Conservation (phyloP, 129 eudicot species). For the Rutidosis leptorrhynchoides region DNA sequence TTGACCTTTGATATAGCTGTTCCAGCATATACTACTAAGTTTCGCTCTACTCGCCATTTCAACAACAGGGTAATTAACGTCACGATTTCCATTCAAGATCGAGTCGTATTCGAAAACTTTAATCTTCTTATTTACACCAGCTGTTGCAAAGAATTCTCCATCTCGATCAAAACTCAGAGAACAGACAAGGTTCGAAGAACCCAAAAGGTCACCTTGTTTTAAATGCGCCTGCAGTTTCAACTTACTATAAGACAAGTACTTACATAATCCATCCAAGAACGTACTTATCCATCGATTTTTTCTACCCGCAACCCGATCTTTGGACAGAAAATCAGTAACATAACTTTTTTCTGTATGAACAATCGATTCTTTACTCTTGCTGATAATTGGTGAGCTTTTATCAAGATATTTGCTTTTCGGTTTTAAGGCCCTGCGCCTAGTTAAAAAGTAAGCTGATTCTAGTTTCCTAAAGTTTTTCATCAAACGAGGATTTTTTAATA, state of each 20-base stretch:
- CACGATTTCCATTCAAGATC: slow-evolving; percentile 55
- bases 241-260: slow-evolving; percentile 64
- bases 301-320: slow-evolving; percentile 46
- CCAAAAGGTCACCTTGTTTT: slow-evolving; percentile 85
- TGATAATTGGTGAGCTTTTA: slow-evolving; percentile 41
- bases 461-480: slow-evolving; percentile 75
- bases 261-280: slow-evolving; percentile 78
- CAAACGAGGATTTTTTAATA: slow-evolving; percentile 54
- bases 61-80: slow-evolving; percentile 82
- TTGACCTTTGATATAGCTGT: slow-evolving; percentile 80
- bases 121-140: slow-evolving; percentile 96
- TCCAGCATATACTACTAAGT: slow-evolving; percentile 92
- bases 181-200: slow-evolving; percentile 83
- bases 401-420: slow-evolving; percentile 30
- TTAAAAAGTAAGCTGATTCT: slow-evolving; percentile 68
- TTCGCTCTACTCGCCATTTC: slow-evolving; percentile 78
- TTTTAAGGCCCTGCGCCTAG: slow-evolving; percentile 62
- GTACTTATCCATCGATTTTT: slow-evolving; percentile 74
- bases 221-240: slow-evolving; percentile 78
- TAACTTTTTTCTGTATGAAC: slow-evolving; percentile 66
- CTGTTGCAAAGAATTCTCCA: slow-evolving; percentile 90
- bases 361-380: slow-evolving; percentile 65
- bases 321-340: slow-evolving; percentile 43
- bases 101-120: slow-evolving; percentile 80
- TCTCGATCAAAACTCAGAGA: slow-evolving; percentile 88